Percentiles rank a stretch among this genome's conserved stretches.
These are phyloP conservation scores for Dalbergia cochinchinensis DNA, from an alignment of 306 rosid species.

Conservation along the genomic window DNA sequence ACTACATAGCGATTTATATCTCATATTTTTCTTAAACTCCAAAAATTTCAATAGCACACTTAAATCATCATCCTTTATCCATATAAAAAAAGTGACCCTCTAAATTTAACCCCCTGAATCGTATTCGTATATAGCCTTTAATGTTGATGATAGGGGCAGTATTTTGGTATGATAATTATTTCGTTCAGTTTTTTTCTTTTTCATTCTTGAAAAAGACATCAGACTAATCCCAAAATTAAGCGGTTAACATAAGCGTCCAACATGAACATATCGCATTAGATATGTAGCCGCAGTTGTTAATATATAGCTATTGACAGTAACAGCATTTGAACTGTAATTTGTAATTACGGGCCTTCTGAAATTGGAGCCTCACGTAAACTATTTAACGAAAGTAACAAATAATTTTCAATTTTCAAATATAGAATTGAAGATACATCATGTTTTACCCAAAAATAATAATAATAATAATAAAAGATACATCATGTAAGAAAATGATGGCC, in stretches of 20 bases:
- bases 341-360: not conserved
- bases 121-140: not conserved
- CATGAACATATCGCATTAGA: not conserved
- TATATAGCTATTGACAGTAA: not conserved
- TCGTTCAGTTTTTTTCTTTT: not conserved
- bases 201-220: not conserved
- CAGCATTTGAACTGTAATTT: not conserved
- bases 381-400: not conserved
- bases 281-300: not conserved
- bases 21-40: too few species aligned
- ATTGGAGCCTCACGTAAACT: not conserved
- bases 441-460: too few species aligned
- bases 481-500: not conserved
- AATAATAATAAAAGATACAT: not conserved
- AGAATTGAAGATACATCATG: not conserved
- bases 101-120: slow-evolving; percentile 2
- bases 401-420: not conserved
- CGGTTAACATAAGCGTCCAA: not conserved
- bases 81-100: too few species aligned
- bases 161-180: not conserved
- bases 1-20: too few species aligned
- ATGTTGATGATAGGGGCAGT: not conserved
- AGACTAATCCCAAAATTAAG: not conserved
- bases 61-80: too few species aligned
- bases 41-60: too few species aligned